These are phyloP conservation scores for Viola pubescens DNA, from an alignment of 441 rosid species.

Conservation along the genomic window DNA sequence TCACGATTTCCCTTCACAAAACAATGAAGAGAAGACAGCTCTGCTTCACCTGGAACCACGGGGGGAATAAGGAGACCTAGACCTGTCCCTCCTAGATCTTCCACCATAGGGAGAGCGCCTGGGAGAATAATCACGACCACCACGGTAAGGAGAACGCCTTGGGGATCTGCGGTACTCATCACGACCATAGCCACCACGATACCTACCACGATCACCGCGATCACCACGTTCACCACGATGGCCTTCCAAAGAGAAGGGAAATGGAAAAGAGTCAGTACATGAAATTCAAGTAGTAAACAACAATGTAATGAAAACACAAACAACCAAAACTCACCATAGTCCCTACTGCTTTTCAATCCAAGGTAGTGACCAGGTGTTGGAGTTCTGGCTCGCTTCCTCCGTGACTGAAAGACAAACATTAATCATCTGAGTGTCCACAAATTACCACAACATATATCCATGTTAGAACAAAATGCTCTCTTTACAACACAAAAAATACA, in stretches of 20 bases:
- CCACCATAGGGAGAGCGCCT: slow-evolving; percentile 58
- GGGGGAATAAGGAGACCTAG: slow-evolving; percentile 47
- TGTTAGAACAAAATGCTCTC: neutral
- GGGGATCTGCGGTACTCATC: slow-evolving; percentile 67
- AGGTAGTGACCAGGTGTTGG: slow-evolving; percentile 99
- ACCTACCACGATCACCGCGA: slow-evolving; percentile 31
- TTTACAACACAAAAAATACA: neutral
- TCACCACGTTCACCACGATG: slow-evolving; percentile 9
- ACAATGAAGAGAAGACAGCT: neutral
- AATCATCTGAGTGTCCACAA: slow-evolving; percentile 20
- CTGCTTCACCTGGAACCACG: slow-evolving; percentile 48
- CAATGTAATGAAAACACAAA: too few species aligned
- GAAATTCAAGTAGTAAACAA: neutral
- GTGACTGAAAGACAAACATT: slow-evolving; percentile 55
- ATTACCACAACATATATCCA: neutral
- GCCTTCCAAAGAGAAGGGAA: slow-evolving; percentile 23
- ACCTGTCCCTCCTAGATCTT: slow-evolving; percentile 73
- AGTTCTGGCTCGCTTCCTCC: slow-evolving; percentile 89
- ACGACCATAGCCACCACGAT: slow-evolving; percentile 50
- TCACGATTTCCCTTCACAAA: slow-evolving; percentile 8
- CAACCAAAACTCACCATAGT: slow-evolving; percentile 37
- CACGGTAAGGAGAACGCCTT: slow-evolving; percentile 56
- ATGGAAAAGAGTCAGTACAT: neutral
- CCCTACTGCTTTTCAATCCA: slow-evolving; percentile 80
- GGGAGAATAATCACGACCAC: slow-evolving; percentile 68